Percentiles rank a stretch among this genome's conserved stretches.
These are phyloP conservation scores for Rachicladosporium sp. DNA, from an alignment of 2,329 filamentous ascomycete genomes.

Conservation along the genomic window DNA sequence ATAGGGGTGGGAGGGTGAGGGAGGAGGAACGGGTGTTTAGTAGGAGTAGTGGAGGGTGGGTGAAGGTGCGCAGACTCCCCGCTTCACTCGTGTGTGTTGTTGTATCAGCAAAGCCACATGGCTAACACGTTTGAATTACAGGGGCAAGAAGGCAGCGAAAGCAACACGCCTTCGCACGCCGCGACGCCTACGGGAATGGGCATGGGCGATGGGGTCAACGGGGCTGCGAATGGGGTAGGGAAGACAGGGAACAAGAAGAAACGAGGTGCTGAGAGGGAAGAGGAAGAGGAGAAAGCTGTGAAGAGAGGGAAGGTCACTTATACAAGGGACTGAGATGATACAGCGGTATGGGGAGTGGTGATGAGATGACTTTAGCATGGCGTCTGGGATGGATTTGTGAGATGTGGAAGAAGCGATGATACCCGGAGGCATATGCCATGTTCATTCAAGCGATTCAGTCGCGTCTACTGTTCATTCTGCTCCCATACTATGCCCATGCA, in stretches of 20 bases:
- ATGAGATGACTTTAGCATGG: too few relatives aligned
- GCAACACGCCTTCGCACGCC: constrained; percentile 33
- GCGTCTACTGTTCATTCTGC: too few relatives aligned
- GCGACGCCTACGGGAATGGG: constrained; percentile 30
- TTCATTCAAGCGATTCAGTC: too few relatives aligned
- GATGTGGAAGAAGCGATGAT: too few relatives aligned
- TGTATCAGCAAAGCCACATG: neutral
- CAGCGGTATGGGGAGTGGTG: too few relatives aligned
- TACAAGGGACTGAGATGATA: constrained; percentile 28
- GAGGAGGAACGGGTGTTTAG: constrained; percentile 63
- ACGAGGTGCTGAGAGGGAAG: constrained; percentile 31
- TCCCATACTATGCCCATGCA: too few relatives aligned
- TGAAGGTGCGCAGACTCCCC: constrained; percentile 16
- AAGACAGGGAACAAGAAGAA: constrained; percentile 35
- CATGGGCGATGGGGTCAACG: too few relatives aligned
- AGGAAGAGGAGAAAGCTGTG: constrained; percentile 31
- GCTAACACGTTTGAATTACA: constrained; percentile 5
- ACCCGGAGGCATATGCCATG: too few relatives aligned
- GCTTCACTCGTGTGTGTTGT: too few relatives aligned
- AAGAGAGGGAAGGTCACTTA: constrained; percentile 41
- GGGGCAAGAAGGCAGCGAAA: constrained; percentile 21
- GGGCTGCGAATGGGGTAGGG: constrained; percentile 5
- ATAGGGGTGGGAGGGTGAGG: constrained; percentile 49
- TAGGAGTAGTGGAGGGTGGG: constrained; percentile 23
- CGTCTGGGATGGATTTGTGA: too few relatives aligned